Evolutionary conservation across 345 rosid species (phyloP), one percentile per base, ranked within the genome.

Genomic region (Noccaea caerulescens): DNA sequence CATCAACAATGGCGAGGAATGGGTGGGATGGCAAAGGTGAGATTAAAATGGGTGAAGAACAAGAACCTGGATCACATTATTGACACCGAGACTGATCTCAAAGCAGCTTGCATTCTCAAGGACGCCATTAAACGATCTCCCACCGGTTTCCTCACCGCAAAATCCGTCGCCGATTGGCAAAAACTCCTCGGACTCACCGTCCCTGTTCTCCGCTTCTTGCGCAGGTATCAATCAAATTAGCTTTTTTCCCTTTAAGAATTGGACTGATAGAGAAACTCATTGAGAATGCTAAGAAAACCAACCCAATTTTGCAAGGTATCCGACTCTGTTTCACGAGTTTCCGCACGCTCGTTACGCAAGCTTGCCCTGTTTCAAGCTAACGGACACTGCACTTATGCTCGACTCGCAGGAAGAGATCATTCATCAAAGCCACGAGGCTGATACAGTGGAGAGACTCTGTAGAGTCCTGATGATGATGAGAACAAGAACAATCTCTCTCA

Each of bases 31-130:
- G n/a, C 82, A 27, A 94, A 85, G 63, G 97, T 92, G 67, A 86
- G 97, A 77, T 80, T 95, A 33, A 92, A 95, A 76, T 92, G 99
- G 98, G 97, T 92, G 14, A 92, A 89, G 68, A 92, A 90, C 76
- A 86, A 87, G 55, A 75, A 92, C 77, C 66, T 87, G 1, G 99
- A 92, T 72, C 89, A 88, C 83, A 70, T 94, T 33, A 94, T 89
- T 73, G 98, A 94, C 56, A 79, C 56, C 25, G 98, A 92, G 54
- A 90, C 97, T 23, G 97, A 95, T 77, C 91, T 88, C 76, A 90
- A 90, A 72, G 96, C 99, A 11, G 93, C 99, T 76, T 90, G 83
- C 63, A 87, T 89, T 27, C 86, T 95, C 64, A 91, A 94, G 65
- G 98, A 94, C 76, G 97, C 98, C 23, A 88, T 94, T 27, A 88